Evolutionary conservation across 257 asterid genomes (phyloP).

Genomic region (Ocimum tenuiflorum): DNA sequence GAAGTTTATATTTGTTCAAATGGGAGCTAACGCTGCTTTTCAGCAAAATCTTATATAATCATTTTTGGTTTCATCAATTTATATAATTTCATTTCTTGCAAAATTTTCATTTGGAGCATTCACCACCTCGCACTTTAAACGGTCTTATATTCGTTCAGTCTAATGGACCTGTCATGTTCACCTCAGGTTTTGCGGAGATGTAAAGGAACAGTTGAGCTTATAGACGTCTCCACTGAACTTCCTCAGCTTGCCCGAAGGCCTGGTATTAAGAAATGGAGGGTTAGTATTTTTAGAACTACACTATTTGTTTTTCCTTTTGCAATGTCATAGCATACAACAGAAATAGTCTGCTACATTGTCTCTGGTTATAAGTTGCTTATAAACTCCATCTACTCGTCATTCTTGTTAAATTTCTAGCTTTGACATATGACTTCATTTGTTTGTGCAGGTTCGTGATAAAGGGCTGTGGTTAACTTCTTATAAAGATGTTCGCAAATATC

Average conservation of each 20-base stretch:
- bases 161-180: slow-evolving; percentile 19
- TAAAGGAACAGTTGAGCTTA: slow-evolving; percentile 67
- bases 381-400: background rate
- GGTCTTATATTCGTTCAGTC: slow-evolving; percentile 5
- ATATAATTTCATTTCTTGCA: background rate
- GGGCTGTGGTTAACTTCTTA: slow-evolving; percentile 67
- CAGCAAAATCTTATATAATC: background rate
- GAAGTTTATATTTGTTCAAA: slow-evolving; percentile 13
- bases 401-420: slow-evolving; percentile 4
- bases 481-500: slow-evolving; percentile 50
- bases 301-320: slow-evolving; percentile 3
- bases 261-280: slow-evolving; percentile 93
- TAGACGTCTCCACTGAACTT: slow-evolving; percentile 80
- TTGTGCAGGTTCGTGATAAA: slow-evolving; percentile 73
- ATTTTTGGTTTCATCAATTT: background rate
- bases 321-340: background rate
- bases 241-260: slow-evolving; percentile 88
- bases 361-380: background rate
- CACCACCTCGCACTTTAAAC: background rate
- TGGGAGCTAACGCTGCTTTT: slow-evolving; percentile 3
- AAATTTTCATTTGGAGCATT: background rate
- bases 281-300: slow-evolving; percentile 21
- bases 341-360: background rate
- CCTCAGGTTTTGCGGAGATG: slow-evolving; percentile 73
- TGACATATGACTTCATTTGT: slow-evolving; percentile 15